phyloP scores from a whole-genome alignment of 2,329 filamentous ascomycete species.

The Colletotrichum sp. region DNA sequence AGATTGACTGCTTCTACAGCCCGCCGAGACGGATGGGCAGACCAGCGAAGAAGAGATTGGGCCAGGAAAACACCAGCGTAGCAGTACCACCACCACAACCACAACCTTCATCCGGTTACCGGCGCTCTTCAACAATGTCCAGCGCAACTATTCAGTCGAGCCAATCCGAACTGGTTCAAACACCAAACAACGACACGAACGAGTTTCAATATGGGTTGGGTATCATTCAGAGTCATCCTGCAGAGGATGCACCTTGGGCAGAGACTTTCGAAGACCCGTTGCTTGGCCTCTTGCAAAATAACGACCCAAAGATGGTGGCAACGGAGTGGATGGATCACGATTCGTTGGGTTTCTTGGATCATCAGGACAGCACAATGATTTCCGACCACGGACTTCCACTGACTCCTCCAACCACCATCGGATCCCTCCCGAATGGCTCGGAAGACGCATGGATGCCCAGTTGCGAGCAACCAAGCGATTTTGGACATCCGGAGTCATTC shows the following conservation, averaged over 20 bases:
- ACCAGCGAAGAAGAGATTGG: slow-evolving; percentile 15
- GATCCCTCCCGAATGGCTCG: not conserved
- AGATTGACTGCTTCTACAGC: slow-evolving; percentile 19
- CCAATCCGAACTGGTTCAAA: not conserved
- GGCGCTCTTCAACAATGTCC: slow-evolving; percentile 7
- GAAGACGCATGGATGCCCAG: slow-evolving; percentile 1
- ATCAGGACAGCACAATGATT: not conserved
- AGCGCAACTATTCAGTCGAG: not conserved
- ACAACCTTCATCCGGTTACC: not conserved
- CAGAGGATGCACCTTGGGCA: not conserved
- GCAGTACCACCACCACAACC: not conserved
- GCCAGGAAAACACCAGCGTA: not conserved
- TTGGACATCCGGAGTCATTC: not conserved
- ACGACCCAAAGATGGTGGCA: not conserved
- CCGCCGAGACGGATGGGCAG: slow-evolving; percentile 13
- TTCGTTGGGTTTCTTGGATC: slow-evolving; percentile 1
- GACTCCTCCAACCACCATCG: not conserved
- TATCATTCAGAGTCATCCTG: not conserved
- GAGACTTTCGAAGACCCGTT: slow-evolving; percentile 7
- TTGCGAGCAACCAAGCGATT: not conserved
- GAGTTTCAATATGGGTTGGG: slow-evolving; percentile 12
- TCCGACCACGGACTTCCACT: not conserved
- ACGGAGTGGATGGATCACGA: slow-evolving; percentile 7
- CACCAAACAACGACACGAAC: not conserved
- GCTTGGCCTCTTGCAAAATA: not conserved